Percentiles rank a stretch among this genome's conserved stretches.
These are phyloP conservation scores for Kwoniella mangroviensis DNA, from an alignment of 768 basidiomycete genomes.

Conservation along the genomic window DNA sequence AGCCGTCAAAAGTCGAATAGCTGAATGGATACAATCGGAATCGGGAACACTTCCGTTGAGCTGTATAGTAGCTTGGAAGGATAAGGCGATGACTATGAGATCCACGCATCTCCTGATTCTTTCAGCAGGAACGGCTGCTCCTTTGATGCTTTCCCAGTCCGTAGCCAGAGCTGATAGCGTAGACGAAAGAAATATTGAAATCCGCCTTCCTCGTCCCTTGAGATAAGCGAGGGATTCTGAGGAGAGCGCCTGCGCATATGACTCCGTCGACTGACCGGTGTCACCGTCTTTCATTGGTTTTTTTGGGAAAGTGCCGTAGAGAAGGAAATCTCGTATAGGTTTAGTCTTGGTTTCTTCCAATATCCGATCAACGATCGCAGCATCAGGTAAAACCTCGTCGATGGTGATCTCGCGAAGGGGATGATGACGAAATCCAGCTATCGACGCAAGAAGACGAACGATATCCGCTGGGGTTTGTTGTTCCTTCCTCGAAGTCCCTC, in stretches of 20 bases:
- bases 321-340: conserved; percentile 62
- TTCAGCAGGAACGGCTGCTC: conserved; percentile 63
- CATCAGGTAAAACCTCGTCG: conserved; percentile 68
- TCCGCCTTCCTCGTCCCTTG: conserved; percentile 23
- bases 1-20: conserved; percentile 64
- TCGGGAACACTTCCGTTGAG: conserved; percentile 70
- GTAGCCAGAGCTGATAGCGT: conserved; percentile 63
- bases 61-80: conserved; percentile 70
- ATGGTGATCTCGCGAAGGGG: conserved; percentile 52
- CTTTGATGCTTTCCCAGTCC: conserved; percentile 62
- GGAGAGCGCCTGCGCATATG: not conserved
- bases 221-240: conserved; percentile 23
- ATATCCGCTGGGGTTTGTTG: conserved; percentile 67
- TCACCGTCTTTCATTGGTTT: not conserved
- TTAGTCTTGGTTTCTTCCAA: conserved; percentile 66
- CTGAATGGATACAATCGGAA: conserved; percentile 67
- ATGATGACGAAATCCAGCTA: conserved; percentile 66
- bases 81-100: conserved; percentile 68
- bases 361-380: conserved; percentile 67
- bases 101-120: conserved; percentile 72
- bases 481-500: conserved; percentile 62
- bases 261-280: not conserved
- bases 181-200: conserved; percentile 69
- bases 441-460: conserved; percentile 67
- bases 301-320: conserved; percentile 10